Percentiles rank a stretch among this genome's conserved stretches.
phyloP scores from a whole-genome alignment of 306 rosid species.

The Cucumis melo region DNA sequence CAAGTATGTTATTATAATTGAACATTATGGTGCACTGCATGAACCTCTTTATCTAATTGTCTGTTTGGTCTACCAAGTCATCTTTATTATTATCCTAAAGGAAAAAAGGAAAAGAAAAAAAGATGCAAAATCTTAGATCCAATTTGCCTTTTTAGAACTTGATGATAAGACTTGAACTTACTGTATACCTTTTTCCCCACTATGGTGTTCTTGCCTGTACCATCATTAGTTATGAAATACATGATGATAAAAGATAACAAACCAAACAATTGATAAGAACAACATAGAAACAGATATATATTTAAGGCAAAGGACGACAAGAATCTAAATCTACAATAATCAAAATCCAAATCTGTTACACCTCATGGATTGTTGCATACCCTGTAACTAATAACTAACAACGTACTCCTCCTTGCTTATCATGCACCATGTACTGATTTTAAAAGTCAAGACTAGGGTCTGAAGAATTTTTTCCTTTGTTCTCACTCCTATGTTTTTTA shows the following conservation, averaged over 20 bases:
- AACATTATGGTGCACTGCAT: slow-evolving; percentile 2
- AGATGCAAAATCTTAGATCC: background rate
- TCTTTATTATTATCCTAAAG: background rate
- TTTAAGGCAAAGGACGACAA: background rate
- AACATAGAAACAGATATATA: background rate
- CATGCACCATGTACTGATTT: too few relatives aligned
- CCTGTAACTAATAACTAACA: too few relatives aligned
- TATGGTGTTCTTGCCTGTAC: background rate
- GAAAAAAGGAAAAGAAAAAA: background rate
- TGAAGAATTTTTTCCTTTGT: too few relatives aligned
- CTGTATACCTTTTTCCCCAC: background rate
- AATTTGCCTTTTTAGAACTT: background rate
- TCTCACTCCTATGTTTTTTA: too few relatives aligned
- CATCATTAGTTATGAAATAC: background rate
- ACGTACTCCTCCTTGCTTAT: too few relatives aligned
- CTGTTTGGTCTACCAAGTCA: background rate
- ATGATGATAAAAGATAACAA: background rate
- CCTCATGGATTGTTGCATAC: too few relatives aligned
- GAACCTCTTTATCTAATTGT: background rate
- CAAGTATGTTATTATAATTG: slow-evolving; percentile 5
- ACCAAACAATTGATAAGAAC: background rate
- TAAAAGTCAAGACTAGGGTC: too few relatives aligned
- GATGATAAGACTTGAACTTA: background rate
- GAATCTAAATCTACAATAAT: background rate
- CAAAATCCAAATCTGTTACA: too few relatives aligned